Conservation (phyloP, 345 rosid genomes). For the Pistacia integerrima region DNA sequence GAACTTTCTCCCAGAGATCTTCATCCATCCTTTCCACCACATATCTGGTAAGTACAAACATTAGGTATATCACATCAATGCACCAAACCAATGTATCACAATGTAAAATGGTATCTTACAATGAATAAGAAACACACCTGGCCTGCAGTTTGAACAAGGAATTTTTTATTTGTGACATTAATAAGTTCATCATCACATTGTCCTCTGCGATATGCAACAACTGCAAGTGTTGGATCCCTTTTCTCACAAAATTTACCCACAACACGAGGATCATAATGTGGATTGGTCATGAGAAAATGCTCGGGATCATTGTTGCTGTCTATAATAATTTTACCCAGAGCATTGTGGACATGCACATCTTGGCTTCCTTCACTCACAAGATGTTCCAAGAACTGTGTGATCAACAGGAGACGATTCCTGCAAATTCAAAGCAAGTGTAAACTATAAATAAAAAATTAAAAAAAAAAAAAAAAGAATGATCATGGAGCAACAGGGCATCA, state of each 20-base stretch:
- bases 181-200: conserved; percentile 98
- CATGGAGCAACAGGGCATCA: too few relatives aligned
- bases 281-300: conserved; percentile 95
- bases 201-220: conserved; percentile 95
- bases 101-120: too few relatives aligned
- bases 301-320: conserved; percentile 99
- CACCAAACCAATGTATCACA: too few relatives aligned
- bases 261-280: conserved; percentile 91
- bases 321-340: conserved; percentile 97
- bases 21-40: conserved; percentile 99
- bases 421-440: conserved; percentile 30
- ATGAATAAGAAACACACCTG: conserved; percentile 51
- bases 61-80: too few relatives aligned
- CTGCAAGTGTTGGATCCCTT: conserved; percentile 98
- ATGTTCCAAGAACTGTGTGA: conserved; percentile 99
- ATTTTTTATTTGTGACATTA: conserved; percentile 92
- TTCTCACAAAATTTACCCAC: conserved; percentile 99
- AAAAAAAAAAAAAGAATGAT: too few relatives aligned
- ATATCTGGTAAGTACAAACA: conserved; percentile 46
- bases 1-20: conserved; percentile 98
- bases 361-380: conserved; percentile 99
- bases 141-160: conserved; percentile 97
- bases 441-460: too few relatives aligned
- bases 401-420: conserved; percentile 98
- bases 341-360: conserved; percentile 99